A percentile compares a stretch with the other conserved stretches of the same genome.
phyloP scores from a whole-genome alignment of 2,329 filamentous ascomycete genomes.

The Fusarium lateritium region DNA sequence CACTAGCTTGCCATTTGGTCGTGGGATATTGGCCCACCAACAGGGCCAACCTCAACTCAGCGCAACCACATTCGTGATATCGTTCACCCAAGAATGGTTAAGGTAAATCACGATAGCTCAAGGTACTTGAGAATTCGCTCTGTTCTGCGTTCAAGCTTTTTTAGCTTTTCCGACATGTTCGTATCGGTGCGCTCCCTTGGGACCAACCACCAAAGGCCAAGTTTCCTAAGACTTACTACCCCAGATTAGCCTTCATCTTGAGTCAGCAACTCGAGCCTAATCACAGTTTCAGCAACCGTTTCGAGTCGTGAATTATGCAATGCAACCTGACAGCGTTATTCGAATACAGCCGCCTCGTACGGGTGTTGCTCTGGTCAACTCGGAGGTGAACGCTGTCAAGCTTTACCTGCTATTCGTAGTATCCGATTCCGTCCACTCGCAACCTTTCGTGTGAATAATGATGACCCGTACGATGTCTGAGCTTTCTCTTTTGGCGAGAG shows the following conservation, averaged over 20 bases:
- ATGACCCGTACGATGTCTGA: neutral
- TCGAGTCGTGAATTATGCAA: slow-evolving; percentile 19
- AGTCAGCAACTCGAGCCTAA: slow-evolving; percentile 15
- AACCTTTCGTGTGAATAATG: slow-evolving; percentile 5
- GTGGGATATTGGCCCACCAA: no score
- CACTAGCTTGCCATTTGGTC: no score
- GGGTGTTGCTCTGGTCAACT: neutral
- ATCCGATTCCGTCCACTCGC: slow-evolving; percentile 4
- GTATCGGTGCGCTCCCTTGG: no score
- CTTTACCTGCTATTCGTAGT: neutral
- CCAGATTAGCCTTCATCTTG: neutral
- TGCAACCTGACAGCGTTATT: neutral
- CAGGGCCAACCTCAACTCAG: no score
- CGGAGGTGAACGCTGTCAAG: neutral
- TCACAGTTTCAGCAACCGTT: neutral
- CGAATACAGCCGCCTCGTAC: neutral
- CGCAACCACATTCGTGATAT: no score
- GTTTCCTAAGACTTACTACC: neutral
- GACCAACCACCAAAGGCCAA: neutral
- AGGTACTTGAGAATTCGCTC: no score
- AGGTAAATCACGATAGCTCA: no score
- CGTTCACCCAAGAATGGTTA: no score
- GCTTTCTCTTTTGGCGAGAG: neutral
- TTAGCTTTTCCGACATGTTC: no score
- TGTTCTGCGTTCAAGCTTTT: no score